Evolutionary conservation across 1,284 basidiomycete species (phyloP), one percentile per base, ranked within the genome.

Genomic region (Ustilago bromivora): DNA sequence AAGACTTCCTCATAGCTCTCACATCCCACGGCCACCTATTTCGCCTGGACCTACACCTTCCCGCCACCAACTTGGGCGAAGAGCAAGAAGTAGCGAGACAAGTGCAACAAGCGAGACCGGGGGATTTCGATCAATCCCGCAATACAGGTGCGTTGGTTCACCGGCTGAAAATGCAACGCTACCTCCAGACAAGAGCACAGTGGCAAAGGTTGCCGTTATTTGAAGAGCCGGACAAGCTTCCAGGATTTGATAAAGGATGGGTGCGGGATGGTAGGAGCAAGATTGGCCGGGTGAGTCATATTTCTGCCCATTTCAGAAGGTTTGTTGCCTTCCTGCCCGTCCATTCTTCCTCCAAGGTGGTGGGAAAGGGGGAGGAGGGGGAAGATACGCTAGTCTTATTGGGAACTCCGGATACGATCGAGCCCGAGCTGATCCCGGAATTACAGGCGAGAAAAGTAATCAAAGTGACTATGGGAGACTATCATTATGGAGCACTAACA

Each of bases 381-480:
- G 23, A 47, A 10, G 43, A 66, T 32, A 76, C 73, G 7, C 87
- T 81, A 13, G 79, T 81, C 0, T 54, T 81, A 10, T 55, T 81
- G 1, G 85, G 57, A 28, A 15, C 71, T 72, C 84, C 32, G 86
- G 86, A 19, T 87, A 35, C 15, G 32, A 54, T 47, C 1, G 40
- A 57, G 2, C 92, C 94, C 2, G 88, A 89, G 38, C 87, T 93
- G 69, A 89, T 93, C 3, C 91, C 92, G 1, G 89, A 89, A 28
- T 87, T 96, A 23, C 93, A 95, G 79, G 89, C 92, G 78, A 89
- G 88, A 71, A 88, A 89, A 46, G 89, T 96, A 63, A 94, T 96
- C 73, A 93, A 93, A 63, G 91, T 95, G 63, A 91, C 92, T 10
- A 89, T 94, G 54, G 95, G 95, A 5, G 94, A 97, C 86, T 96